Evolutionary conservation across 202 grass and related monocot species (phyloP).

Genomic region (Bolboschoenoplectus hybrid): DNA sequence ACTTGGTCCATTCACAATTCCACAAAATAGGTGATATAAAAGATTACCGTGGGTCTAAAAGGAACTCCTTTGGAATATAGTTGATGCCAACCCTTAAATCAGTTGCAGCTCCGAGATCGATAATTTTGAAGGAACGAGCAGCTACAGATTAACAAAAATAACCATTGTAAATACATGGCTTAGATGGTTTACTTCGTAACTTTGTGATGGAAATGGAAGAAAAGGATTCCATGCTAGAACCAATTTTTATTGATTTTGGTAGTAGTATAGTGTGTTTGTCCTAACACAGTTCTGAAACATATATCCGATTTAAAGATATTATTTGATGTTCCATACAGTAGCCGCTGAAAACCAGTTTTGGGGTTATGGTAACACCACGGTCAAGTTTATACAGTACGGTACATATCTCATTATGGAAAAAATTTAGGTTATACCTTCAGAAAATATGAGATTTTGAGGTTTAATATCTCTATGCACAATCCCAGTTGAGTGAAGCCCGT

Average conservation of each 20-base stretch:
- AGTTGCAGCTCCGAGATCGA: slow-evolving; percentile 94
- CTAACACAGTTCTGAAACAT: slow-evolving; percentile 20
- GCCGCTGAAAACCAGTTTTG: neutral
- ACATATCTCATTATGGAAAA: neutral
- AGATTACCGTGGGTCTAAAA: slow-evolving; percentile 91
- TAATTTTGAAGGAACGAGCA: slow-evolving; percentile 87
- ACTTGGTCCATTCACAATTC: neutral
- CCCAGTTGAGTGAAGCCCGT: slow-evolving; percentile 91
- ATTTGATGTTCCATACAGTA: neutral
- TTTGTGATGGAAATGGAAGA: neutral
- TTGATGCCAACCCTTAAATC: slow-evolving; percentile 97
- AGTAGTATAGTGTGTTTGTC: neutral
- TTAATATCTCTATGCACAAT: slow-evolving; percentile 99
- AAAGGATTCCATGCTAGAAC: neutral
- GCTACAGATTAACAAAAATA: slow-evolving; percentile 47
- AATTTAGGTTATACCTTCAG: slow-evolving; percentile 61
- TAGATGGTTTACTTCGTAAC: neutral
- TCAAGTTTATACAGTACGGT: neutral
- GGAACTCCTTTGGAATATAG: slow-evolving; percentile 97
- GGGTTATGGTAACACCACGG: neutral
- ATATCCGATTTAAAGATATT: neutral
- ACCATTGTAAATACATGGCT: neutral
- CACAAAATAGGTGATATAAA: slow-evolving; percentile 22
- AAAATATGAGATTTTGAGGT: slow-evolving; percentile 99
- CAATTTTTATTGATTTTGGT: neutral